phyloP scores from a whole-genome alignment of 257 asterid genomes.

The Przewalskia tangutica region DNA sequence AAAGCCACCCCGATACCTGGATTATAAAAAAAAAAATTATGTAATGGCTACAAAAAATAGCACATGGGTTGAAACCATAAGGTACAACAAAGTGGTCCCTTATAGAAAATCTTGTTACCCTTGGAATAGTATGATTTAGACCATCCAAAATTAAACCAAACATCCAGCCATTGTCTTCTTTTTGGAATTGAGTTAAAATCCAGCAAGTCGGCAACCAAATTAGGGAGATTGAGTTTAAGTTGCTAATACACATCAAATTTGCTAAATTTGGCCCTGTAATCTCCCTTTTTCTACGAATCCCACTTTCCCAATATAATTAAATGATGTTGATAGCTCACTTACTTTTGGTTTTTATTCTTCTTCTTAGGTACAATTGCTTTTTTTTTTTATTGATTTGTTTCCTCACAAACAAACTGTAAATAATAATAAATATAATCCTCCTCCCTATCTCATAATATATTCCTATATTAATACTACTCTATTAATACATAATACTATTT shows the following conservation, averaged over 20 bases:
- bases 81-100: constrained; percentile 24
- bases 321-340: constrained; percentile 1
- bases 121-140: constrained; percentile 9
- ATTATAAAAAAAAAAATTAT: no score
- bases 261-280: constrained; percentile 11
- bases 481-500: no score
- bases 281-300: not conserved
- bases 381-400: not conserved
- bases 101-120: constrained; percentile 5
- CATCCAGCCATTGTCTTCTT: not conserved
- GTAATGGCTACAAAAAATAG: constrained; percentile 14
- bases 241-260: constrained; percentile 5
- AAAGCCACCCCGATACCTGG: no score
- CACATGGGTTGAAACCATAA: constrained; percentile 27
- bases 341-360: not conserved
- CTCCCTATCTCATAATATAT: no score
- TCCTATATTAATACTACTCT: no score
- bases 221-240: constrained; percentile 11
- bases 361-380: not conserved
- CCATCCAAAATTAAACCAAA: constrained; percentile 4
- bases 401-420: not conserved
- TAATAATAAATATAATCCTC: no score
- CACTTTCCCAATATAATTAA: not conserved
- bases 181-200: not conserved
- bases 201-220: constrained; percentile 13